Evolutionary conservation across 495 filamentous ascomycete species (phyloP).

Genomic region (Amphirosellinia nigrospora): DNA sequence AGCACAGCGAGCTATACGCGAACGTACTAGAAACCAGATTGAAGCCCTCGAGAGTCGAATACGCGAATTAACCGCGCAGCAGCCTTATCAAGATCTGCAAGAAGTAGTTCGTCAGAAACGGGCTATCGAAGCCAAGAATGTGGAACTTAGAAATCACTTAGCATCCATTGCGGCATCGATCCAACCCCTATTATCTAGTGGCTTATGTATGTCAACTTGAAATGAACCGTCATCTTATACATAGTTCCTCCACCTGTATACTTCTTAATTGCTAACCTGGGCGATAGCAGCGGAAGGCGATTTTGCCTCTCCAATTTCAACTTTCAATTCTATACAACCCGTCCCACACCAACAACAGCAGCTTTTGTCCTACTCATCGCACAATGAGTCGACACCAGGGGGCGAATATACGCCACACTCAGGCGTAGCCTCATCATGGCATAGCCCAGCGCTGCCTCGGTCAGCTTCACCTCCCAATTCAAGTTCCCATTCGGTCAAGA

Average conservation of each 20-base stretch:
- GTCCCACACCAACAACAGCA: constrained; percentile 22
- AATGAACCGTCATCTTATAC: not conserved
- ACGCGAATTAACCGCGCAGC: constrained; percentile 63
- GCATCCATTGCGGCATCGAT: constrained; percentile 66
- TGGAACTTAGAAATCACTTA: constrained; percentile 68
- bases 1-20: constrained; percentile 81
- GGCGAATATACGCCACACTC: constrained; percentile 48
- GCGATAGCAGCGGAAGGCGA: constrained; percentile 28
- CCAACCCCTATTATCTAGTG: constrained; percentile 59
- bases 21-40: constrained; percentile 76
- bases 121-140: constrained; percentile 71
- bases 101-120: constrained; percentile 71
- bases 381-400: constrained; percentile 42
- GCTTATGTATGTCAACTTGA: constrained; percentile 36
- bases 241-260: not conserved
- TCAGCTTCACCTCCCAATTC: constrained; percentile 22
- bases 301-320: constrained; percentile 32
- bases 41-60: constrained; percentile 61
- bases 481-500: constrained; percentile 16
- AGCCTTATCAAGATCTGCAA: constrained; percentile 82
- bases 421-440: constrained; percentile 37
- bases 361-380: constrained; percentile 33
- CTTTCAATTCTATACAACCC: constrained; percentile 23
- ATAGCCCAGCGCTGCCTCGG: constrained; percentile 32
- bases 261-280: constrained; percentile 17